Evolutionary conservation across 257 asterid species (phyloP).

Genomic region (Solanum pennellii): DNA sequence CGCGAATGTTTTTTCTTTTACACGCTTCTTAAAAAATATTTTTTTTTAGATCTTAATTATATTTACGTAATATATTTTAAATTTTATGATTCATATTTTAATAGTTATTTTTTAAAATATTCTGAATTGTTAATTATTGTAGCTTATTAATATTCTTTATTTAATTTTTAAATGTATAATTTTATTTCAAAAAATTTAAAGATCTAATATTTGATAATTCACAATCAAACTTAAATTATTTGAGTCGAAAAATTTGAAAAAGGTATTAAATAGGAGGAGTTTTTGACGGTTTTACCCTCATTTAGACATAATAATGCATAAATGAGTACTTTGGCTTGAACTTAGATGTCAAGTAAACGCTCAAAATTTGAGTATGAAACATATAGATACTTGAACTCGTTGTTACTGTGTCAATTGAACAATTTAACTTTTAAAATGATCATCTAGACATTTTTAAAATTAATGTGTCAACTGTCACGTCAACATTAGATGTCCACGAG

Average conservation of each 20-base stretch:
- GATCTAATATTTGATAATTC: not conserved
- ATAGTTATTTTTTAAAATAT: no score
- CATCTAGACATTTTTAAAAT: not conserved
- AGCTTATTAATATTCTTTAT: no score
- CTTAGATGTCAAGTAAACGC: no score
- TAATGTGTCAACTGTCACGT: not conserved
- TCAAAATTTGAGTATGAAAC: not conserved
- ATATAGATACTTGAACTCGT: not conserved
- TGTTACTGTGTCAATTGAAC: not conserved
- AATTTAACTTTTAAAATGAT: no score
- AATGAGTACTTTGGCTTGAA: not conserved
- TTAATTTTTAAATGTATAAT: no score
- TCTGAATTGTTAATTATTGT: no score
- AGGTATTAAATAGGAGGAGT: not conserved
- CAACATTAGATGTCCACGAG: not conserved
- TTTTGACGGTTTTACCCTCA: not conserved
- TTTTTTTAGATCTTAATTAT: no score
- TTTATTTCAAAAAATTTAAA: no score
- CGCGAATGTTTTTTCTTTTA: not conserved
- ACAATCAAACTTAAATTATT: no score
- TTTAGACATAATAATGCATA: not conserved
- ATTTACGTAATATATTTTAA: not conserved
- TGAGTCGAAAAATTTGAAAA: no score
- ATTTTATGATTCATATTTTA: not conserved
- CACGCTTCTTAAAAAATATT: not conserved